Evolutionary conservation across 305 asterid genomes (phyloP).

Genomic region (Fraxinus paxiana): DNA sequence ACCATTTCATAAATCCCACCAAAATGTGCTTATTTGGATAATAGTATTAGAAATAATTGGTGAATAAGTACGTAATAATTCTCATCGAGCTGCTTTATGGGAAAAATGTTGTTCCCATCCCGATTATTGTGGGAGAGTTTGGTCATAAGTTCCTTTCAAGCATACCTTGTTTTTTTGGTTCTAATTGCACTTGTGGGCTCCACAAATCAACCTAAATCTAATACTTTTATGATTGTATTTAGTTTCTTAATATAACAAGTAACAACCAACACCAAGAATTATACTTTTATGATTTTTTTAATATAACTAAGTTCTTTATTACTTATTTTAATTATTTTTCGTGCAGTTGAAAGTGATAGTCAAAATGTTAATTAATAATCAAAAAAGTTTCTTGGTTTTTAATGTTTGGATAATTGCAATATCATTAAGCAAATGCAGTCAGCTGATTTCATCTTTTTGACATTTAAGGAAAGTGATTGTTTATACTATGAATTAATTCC

Average conservation of each 20-base stretch:
- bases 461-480: not conserved
- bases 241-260: not conserved
- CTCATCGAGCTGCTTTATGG: not conserved
- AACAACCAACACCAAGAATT: not conserved
- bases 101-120: not conserved
- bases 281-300: not conserved
- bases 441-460: slow-evolving; percentile 27
- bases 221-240: not conserved
- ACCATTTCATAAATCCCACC: not conserved
- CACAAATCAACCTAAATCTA: slow-evolving; percentile 23
- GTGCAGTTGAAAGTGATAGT: slow-evolving; percentile 45
- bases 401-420: slow-evolving; percentile 29
- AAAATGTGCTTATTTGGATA: not conserved
- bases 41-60: no score
- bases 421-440: slow-evolving; percentile 26
- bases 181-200: slow-evolving; percentile 2
- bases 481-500: not conserved
- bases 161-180: slow-evolving; percentile 13
- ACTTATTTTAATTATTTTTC: slow-evolving; percentile 23
- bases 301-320: slow-evolving; percentile 25
- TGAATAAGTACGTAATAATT: not conserved
- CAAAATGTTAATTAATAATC: slow-evolving; percentile 25
- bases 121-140: slow-evolving; percentile 20
- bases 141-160: slow-evolving; percentile 34
- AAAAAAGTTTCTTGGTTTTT: slow-evolving; percentile 24